Conservation (phyloP, 1,284 basidiomycete genomes). For the Pyrrhoderma lamaoense region DNA sequence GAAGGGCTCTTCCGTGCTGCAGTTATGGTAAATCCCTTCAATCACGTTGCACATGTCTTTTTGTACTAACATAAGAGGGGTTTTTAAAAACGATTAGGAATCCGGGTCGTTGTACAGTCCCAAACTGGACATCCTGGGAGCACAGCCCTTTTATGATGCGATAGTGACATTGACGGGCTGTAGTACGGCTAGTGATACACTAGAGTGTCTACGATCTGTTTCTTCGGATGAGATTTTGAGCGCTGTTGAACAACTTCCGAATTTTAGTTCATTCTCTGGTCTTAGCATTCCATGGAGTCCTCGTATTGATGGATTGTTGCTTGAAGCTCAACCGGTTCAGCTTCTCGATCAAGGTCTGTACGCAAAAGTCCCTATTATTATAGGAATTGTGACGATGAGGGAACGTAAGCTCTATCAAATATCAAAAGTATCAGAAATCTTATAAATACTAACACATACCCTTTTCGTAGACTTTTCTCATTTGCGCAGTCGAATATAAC, state of each 20-base stretch:
- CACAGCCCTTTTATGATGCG: conserved; percentile 21
- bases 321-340: conserved; percentile 17
- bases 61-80: too few relatives aligned
- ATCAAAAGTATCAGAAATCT: too few relatives aligned
- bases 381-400: conserved; percentile 9
- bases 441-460: too few relatives aligned
- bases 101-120: not conserved
- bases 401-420: too few relatives aligned
- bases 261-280: conserved; percentile 16
- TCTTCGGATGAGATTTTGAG: conserved; percentile 8
- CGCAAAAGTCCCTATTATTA: conserved; percentile 20
- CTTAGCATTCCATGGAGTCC: conserved; percentile 18
- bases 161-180: conserved; percentile 19
- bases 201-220: conserved; percentile 17
- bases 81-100: too few relatives aligned
- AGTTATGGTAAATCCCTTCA: conserved; percentile 3
- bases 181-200: conserved; percentile 13
- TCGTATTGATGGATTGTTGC: conserved; percentile 18
- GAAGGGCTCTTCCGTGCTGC: conserved; percentile 20
- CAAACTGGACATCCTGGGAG: conserved; percentile 17
- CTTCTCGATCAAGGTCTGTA: conserved; percentile 20
- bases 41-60: too few relatives aligned
- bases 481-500: too few relatives aligned
- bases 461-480: too few relatives aligned
- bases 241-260: conserved; percentile 17